Evolutionary conservation across 139 green algal species (phyloP).

Genomic region (Eudorina sp.): DNA sequence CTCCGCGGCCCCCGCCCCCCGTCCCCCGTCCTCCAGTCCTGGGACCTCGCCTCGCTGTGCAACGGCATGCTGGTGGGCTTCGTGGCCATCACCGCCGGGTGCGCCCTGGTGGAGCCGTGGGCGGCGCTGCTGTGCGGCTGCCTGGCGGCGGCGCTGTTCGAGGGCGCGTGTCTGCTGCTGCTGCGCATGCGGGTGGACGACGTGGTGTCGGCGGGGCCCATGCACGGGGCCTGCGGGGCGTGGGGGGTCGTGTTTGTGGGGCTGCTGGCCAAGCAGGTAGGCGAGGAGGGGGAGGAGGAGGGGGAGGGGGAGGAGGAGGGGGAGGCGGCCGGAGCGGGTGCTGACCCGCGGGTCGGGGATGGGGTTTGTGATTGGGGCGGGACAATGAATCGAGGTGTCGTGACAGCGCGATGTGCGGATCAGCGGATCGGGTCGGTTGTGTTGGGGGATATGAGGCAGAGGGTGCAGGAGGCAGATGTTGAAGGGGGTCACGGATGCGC

Average conservation of each 20-base stretch:
- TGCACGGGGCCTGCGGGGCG: slow-evolving; percentile 81
- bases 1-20: background rate
- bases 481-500: no score
- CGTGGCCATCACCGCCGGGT: slow-evolving; percentile 78
- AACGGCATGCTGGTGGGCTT: slow-evolving; percentile 80
- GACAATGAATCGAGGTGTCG: no score
- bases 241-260: slow-evolving; percentile 74
- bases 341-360: no score
- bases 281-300: background rate
- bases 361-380: no score
- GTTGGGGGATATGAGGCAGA: no score
- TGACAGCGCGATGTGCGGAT: no score
- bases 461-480: no score
- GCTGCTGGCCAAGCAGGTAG: slow-evolving; percentile 70
- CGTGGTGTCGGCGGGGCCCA: slow-evolving; percentile 75
- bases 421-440: no score
- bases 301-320: background rate
- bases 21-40: slow-evolving; percentile 55
- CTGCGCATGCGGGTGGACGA: slow-evolving; percentile 76
- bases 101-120: slow-evolving; percentile 72
- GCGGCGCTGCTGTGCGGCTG: slow-evolving; percentile 20
- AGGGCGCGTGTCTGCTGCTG: slow-evolving; percentile 44
- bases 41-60: slow-evolving; percentile 85
- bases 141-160: background rate
- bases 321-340: background rate